Conservation (phyloP, 331 rosid species). For the Rhamnella rubrinervis region DNA sequence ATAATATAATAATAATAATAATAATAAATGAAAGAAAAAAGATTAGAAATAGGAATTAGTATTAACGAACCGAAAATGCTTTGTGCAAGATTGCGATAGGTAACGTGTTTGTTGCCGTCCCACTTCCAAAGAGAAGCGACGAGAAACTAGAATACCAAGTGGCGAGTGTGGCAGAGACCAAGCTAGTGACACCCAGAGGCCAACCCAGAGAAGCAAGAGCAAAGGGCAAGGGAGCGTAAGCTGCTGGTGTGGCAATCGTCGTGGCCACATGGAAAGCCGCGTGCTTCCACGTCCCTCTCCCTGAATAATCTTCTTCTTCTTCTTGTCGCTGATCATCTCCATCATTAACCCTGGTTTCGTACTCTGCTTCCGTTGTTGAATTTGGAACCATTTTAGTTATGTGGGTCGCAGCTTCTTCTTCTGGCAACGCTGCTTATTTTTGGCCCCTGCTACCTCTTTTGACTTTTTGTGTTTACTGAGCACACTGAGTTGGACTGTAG, state of each 20-base stretch:
- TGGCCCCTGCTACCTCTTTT: no score
- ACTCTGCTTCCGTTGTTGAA: no score
- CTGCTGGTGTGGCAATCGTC: slow-evolving; percentile 83
- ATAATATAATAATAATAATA: no score
- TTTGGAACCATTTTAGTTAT: no score
- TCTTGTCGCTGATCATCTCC: not conserved
- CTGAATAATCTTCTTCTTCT: slow-evolving; percentile 9
- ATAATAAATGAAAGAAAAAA: slow-evolving; percentile 4
- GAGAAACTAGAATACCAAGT: slow-evolving; percentile 74
- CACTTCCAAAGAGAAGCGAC: slow-evolving; percentile 78
- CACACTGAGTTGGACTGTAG: no score
- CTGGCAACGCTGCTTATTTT: no score
- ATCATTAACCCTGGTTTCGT: no score
- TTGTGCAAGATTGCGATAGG: slow-evolving; percentile 58
- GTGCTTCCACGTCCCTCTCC: slow-evolving; percentile 65
- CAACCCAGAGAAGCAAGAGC: slow-evolving; percentile 82
- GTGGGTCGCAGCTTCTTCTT: no score
- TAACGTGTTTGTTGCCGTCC: slow-evolving; percentile 72
- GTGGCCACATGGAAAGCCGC: slow-evolving; percentile 79
- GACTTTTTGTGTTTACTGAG: no score
- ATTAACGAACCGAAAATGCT: slow-evolving; percentile 63
- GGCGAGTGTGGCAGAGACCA: slow-evolving; percentile 66
- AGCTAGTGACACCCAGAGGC: slow-evolving; percentile 67
- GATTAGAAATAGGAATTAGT: not conserved
- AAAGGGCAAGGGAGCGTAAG: slow-evolving; percentile 76